phyloP scores from a whole-genome alignment of 306 rosid species.

The Carpinus fangiana region DNA sequence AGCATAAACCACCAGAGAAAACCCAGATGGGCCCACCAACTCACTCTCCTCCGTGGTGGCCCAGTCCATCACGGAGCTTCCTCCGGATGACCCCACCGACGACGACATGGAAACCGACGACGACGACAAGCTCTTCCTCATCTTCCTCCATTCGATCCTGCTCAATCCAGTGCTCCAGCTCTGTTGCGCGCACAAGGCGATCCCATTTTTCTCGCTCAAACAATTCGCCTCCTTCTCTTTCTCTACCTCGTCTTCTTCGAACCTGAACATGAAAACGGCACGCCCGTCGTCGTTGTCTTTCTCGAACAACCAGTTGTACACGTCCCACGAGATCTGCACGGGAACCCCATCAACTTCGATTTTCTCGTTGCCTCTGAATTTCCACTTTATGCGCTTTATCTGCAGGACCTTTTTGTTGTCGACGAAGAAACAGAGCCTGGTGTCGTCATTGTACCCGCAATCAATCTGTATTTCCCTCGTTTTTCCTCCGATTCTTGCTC shows the following conservation, averaged over 20 bases:
- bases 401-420: constrained; percentile 52
- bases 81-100: constrained; percentile 77
- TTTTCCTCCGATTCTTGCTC: constrained; percentile 61
- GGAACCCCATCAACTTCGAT: constrained; percentile 60
- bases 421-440: constrained; percentile 49
- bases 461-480: constrained; percentile 65
- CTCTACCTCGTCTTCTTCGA: constrained; percentile 52
- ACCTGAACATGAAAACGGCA: constrained; percentile 88
- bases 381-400: constrained; percentile 72
- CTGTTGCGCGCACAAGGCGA: constrained; percentile 47
- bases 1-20: constrained; percentile 82
- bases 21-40: constrained; percentile 64
- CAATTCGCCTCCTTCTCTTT: constrained; percentile 8
- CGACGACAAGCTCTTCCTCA: constrained; percentile 65
- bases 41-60: constrained; percentile 79
- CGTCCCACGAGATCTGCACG: constrained; percentile 90
- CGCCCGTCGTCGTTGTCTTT: constrained; percentile 47
- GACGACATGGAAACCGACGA: constrained; percentile 75
- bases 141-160: constrained; percentile 55
- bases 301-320: constrained; percentile 78
- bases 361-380: constrained; percentile 78
- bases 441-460: constrained; percentile 43
- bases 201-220: constrained; percentile 26
- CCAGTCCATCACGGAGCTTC: constrained; percentile 83
- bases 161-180: constrained; percentile 56